phyloP scores from a whole-genome alignment of 352 stramenopile genomes.

The Bremia lactucae region DNA sequence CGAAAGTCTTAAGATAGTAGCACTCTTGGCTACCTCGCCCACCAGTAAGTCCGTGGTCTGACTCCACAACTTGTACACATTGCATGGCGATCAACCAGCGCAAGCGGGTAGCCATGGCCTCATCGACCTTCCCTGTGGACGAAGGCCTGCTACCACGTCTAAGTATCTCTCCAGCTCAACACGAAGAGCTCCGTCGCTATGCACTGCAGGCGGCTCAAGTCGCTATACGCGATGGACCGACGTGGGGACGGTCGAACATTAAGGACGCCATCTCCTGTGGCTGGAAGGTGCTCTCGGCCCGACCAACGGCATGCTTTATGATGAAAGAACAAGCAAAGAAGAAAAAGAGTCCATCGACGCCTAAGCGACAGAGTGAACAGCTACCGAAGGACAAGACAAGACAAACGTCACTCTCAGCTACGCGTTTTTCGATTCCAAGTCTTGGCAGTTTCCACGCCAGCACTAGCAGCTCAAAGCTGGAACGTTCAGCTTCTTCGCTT shows the following conservation, averaged over 20 bases:
- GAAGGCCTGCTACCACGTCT: constrained; percentile 39
- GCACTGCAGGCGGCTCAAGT: constrained; percentile 38
- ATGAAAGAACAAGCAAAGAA: constrained; percentile 35
- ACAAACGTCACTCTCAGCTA: constrained; percentile 6
- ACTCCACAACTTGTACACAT: background rate
- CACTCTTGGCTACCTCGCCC: no score
- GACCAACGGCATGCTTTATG: constrained; percentile 39
- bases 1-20: no score
- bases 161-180: constrained; percentile 35
- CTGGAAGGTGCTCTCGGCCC: constrained; percentile 44
- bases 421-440: constrained; percentile 13
- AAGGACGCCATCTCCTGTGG: constrained; percentile 28
- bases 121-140: constrained; percentile 45
- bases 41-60: constrained; percentile 1
- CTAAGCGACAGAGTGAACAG: constrained; percentile 1
- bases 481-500: constrained; percentile 10
- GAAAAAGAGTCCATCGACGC: constrained; percentile 3
- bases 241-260: constrained; percentile 54
- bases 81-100: constrained; percentile 22
- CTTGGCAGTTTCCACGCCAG: constrained; percentile 15
- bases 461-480: constrained; percentile 4
- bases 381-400: constrained; percentile 15
- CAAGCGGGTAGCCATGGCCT: constrained; percentile 25
- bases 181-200: constrained; percentile 53
- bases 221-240: constrained; percentile 44